Conservation (phyloP, 768 basidiomycete genomes). For the Rhodosporidiobolus odoratus region DNA sequence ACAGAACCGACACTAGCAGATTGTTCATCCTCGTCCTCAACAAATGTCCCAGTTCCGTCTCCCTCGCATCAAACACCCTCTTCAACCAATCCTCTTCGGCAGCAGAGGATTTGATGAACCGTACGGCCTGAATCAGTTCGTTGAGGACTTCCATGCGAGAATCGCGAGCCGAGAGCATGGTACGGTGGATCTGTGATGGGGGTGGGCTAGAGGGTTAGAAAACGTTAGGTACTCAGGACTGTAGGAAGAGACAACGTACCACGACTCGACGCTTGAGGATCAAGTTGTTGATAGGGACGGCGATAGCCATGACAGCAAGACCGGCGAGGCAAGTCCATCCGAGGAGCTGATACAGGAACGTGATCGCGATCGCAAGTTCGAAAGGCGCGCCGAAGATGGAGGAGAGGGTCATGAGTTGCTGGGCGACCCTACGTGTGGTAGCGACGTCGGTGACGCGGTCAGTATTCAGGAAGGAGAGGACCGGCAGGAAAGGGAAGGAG, state of each 20-base stretch:
- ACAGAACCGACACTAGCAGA: conserved; percentile 10
- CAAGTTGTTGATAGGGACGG: conserved; percentile 34
- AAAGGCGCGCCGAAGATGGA: conserved; percentile 32
- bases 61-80: conserved; percentile 11
- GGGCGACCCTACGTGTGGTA: conserved; percentile 15
- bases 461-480: background rate
- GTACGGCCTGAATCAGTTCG: conserved; percentile 44
- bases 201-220: too few relatives aligned
- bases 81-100: conserved; percentile 24
- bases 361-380: conserved; percentile 26
- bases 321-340: conserved; percentile 35
- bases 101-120: conserved; percentile 40
- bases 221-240: background rate
- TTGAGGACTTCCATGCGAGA: conserved; percentile 47
- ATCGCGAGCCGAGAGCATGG: conserved; percentile 47
- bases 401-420: conserved; percentile 23
- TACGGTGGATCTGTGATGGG: conserved; percentile 16
- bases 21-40: conserved; percentile 28
- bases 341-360: conserved; percentile 39
- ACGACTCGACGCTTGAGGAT: conserved; percentile 26
- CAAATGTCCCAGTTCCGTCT: conserved; percentile 20
- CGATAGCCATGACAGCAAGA: conserved; percentile 28
- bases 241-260: background rate
- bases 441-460: too few relatives aligned
- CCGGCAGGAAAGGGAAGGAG: background rate